Conservation (phyloP, 2,329 filamentous ascomycete genomes). For the Penicillium psychrosexuale region DNA sequence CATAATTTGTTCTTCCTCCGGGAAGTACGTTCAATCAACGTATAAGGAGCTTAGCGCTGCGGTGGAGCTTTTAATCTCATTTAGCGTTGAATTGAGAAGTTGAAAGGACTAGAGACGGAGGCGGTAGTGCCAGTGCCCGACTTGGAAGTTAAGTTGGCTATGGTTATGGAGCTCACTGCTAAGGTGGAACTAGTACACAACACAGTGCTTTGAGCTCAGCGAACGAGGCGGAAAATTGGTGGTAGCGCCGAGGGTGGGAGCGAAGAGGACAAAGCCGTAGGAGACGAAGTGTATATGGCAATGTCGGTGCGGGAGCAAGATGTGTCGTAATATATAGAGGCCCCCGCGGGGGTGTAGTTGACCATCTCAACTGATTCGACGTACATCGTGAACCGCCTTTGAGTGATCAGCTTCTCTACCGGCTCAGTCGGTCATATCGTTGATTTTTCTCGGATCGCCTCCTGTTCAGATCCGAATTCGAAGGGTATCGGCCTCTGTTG, state of each 20-base stretch:
- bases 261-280: not conserved
- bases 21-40: not conserved
- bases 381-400: not conserved
- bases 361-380: not conserved
- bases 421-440: not conserved
- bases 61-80: not conserved
- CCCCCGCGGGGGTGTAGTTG: not conserved
- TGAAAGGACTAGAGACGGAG: not conserved
- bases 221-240: no score
- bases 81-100: not conserved
- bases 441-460: not conserved
- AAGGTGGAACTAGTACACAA: not conserved
- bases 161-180: no score
- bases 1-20: no score
- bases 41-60: not conserved
- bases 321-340: not conserved
- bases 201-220: not conserved
- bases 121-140: not conserved
- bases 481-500: not conserved
- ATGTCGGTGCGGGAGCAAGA: no score
- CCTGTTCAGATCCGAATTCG: not conserved
- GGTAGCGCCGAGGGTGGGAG: no score
- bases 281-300: not conserved
- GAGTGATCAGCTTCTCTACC: not conserved
- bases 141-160: no score